Conservation (phyloP, 306 rosid genomes). For the Nissolia schottii region DNA sequence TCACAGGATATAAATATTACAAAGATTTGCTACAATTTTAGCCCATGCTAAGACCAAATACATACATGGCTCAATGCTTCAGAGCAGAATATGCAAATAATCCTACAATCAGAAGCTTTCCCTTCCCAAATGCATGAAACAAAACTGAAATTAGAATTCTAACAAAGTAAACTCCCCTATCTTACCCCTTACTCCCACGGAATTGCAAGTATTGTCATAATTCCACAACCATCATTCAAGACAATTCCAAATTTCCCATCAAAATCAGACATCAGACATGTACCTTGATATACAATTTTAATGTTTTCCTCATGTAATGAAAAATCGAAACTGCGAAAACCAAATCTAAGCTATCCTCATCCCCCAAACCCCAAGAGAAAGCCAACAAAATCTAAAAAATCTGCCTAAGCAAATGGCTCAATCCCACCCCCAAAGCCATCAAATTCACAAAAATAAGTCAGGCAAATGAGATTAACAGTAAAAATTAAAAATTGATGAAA, state of each 20-base stretch:
- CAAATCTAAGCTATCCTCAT: background rate
- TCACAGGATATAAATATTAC: background rate
- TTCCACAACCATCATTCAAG: constrained; percentile 17
- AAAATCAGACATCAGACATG: background rate
- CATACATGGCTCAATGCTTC: background rate
- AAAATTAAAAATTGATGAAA: background rate
- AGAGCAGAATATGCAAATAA: background rate
- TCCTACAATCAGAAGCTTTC: constrained; percentile 1
- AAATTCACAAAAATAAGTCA: background rate
- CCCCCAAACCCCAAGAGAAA: background rate
- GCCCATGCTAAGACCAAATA: background rate
- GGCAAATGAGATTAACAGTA: background rate
- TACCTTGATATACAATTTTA: background rate
- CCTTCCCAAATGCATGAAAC: background rate
- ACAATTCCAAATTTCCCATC: constrained; percentile 12
- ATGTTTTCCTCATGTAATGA: background rate
- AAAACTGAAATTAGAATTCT: background rate
- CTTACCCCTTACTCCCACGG: background rate
- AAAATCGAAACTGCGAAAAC: background rate
- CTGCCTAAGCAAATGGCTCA: constrained; percentile 4
- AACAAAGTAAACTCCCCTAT: constrained; percentile 4
- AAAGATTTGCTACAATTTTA: background rate
- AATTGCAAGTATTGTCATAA: constrained; percentile 2
- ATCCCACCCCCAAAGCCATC: background rate
- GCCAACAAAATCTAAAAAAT: background rate